These are phyloP conservation scores for Acrodontium crateriforme DNA, from an alignment of 2,329 filamentous ascomycete genomes.

Conservation along the genomic window DNA sequence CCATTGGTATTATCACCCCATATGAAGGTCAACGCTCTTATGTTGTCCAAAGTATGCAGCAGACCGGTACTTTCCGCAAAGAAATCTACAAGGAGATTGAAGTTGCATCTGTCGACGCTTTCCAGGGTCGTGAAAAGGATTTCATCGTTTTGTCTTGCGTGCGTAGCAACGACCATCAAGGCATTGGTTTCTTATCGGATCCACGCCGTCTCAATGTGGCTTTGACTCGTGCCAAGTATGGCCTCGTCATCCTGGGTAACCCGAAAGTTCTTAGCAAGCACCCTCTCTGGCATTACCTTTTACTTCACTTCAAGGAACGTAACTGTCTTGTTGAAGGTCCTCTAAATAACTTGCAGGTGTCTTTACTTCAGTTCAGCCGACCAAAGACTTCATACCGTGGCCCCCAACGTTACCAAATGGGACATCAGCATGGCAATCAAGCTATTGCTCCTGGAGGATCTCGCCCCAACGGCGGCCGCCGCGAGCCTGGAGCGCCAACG, in stretches of 20 bases:
- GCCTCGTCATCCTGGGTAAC: slow-evolving; percentile 90
- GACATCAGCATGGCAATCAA: slow-evolving; percentile 53
- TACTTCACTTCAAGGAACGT: slow-evolving; percentile 92
- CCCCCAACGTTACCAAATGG: slow-evolving; percentile 74
- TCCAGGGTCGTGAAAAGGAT: slow-evolving; percentile 97
- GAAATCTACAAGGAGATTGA: slow-evolving; percentile 98
- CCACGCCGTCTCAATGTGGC: slow-evolving; percentile 95
- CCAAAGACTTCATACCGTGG: slow-evolving; percentile 86
- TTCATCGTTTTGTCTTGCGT: slow-evolving; percentile 98
- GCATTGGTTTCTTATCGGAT: slow-evolving; percentile 96
- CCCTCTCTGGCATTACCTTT: slow-evolving; percentile 88
- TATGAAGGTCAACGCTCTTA: slow-evolving; percentile 98
- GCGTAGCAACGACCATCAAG: slow-evolving; percentile 95
- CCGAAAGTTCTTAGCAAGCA: slow-evolving; percentile 97
- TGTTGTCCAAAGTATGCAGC: slow-evolving; percentile 98
- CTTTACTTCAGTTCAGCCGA: slow-evolving; percentile 83
- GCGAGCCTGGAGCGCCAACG: slow-evolving; percentile 36
- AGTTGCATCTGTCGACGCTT: slow-evolving; percentile 94
- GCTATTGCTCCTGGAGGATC: slow-evolving; percentile 37
- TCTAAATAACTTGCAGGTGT: slow-evolving; percentile 88
- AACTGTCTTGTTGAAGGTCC: slow-evolving; percentile 94
- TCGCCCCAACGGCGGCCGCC: slow-evolving; percentile 37
- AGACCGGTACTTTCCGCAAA: slow-evolving; percentile 93
- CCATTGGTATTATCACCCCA: slow-evolving; percentile 95
- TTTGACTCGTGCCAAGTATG: slow-evolving; percentile 91